Percentiles rank a stretch among this genome's conserved stretches.
Conservation (phyloP, 2,329 filamentous ascomycete species). For the Bipolaris oryzae region DNA sequence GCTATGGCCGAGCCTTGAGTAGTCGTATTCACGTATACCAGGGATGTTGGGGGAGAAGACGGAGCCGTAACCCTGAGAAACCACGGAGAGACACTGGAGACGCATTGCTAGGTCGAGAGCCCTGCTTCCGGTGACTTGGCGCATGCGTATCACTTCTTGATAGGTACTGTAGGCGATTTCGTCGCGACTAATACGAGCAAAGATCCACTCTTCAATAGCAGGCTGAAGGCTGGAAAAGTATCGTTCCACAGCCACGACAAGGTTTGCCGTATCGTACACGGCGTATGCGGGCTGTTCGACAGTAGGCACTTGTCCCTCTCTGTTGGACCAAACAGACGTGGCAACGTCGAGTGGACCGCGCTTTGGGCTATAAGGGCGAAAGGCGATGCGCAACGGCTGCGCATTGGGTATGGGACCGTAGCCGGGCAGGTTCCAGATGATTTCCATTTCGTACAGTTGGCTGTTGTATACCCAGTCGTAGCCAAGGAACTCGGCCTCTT, state of each 20-base stretch:
- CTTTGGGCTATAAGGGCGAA: constrained; percentile 37
- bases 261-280: constrained; percentile 39
- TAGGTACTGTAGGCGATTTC: constrained; percentile 40
- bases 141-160: constrained; percentile 41
- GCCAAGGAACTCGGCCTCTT: constrained; percentile 39
- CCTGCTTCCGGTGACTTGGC: constrained; percentile 25
- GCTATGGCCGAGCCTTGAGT: constrained; percentile 35
- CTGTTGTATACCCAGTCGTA: constrained; percentile 39
- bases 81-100: constrained; percentile 43
- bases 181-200: constrained; percentile 36
- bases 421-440: constrained; percentile 46
- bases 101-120: constrained; percentile 41
- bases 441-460: constrained; percentile 38
- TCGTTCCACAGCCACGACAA: constrained; percentile 35
- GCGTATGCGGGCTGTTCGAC: constrained; percentile 45
- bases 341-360: constrained; percentile 38
- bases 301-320: constrained; percentile 32
- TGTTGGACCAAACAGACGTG: constrained; percentile 39
- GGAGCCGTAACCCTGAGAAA: constrained; percentile 48
- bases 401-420: constrained; percentile 37
- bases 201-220: constrained; percentile 42
- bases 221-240: constrained; percentile 38
- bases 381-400: constrained; percentile 33
- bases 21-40: constrained; percentile 43
- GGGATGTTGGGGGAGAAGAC: constrained; percentile 41